Evolutionary conservation across 495 filamentous ascomycete species (phyloP), one percentile per base, ranked within the genome.

Genomic region (Aspergillus carlsbadensis): DNA sequence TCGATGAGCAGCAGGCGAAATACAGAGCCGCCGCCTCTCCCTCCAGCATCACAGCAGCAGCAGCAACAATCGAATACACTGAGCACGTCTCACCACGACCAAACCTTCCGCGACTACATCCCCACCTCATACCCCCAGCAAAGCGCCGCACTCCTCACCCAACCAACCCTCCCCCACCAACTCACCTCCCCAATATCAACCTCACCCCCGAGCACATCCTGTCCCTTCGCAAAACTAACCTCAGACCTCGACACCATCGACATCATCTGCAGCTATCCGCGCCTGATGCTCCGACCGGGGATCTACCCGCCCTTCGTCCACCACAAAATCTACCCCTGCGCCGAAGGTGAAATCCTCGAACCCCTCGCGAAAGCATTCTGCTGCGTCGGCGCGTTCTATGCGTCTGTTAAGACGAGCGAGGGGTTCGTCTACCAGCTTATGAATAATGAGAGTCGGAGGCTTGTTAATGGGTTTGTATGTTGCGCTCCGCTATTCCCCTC

Each of bases 251-350:
- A 51, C 10, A 51, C 48, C 10, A 34, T 51, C 18, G 31, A 40
- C 15, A 51, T 51, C 10, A 51, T 51, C 17, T 51, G 48, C 35
- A 40, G 35, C 7, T 51, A 51, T 26, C 48, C 48, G 20, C 48
- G 48, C 0, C 48, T 51, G 15, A 51, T 51, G 48, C 33, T 51
- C 34, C 48, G 48, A 10, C 48, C 48, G 18, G 48, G 48, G 0
- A 51, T 51, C 33, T 51, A 51, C 48, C 48, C 48, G 3, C 48
- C 48, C 18, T 51, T 51, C 35, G 48, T 51, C n/a, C 48, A 51
- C 13, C 48, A 51, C 35, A 51, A n/a, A 18, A 51, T 51, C 35
- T 51, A 51, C 20, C 48, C 48, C 48, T 51, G 48, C 48, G 48
- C 48, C 0, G 48, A 51, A 34, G 48, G 48, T 10, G 48, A 51